These are phyloP conservation scores for Mycena haematopus DNA, from an alignment of 768 basidiomycete species.

Conservation along the genomic window DNA sequence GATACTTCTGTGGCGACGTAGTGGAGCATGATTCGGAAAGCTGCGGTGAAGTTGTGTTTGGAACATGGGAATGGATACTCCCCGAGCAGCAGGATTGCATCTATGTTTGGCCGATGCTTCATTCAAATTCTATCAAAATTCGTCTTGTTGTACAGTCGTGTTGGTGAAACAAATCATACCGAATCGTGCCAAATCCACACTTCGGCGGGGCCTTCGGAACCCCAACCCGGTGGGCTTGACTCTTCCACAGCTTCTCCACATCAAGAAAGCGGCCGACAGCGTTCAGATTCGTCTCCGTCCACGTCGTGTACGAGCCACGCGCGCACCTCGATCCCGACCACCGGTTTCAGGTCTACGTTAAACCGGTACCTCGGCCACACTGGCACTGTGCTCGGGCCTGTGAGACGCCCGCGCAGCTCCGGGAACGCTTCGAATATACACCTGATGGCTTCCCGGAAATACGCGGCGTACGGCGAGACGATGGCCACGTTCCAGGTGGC, in stretches of 20 bases:
- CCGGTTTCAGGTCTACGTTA: neutral
- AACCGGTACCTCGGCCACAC: neutral
- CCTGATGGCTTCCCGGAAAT: neutral
- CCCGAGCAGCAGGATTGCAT: no score
- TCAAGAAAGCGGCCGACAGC: neutral
- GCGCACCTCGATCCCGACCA: neutral
- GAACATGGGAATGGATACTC: no score
- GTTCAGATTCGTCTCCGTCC: neutral
- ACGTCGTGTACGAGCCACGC: neutral
- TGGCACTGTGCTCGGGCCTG: neutral
- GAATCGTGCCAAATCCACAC: no score
- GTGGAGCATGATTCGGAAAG: no score
- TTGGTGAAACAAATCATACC: no score
- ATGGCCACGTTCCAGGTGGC: neutral
- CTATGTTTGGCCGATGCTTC: no score
- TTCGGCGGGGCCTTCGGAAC: neutral
- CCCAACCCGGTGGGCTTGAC: neutral
- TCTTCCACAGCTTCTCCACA: neutral
- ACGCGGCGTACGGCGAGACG: neutral
- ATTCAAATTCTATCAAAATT: no score
- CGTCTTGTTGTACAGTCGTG: no score
- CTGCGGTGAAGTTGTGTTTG: no score
- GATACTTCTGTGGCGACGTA: no score
- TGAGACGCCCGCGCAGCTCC: neutral
- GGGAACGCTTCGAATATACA: neutral